phyloP scores from a whole-genome alignment of 2,329 filamentous ascomycete genomes.

The Phialophora verrucosa region DNA sequence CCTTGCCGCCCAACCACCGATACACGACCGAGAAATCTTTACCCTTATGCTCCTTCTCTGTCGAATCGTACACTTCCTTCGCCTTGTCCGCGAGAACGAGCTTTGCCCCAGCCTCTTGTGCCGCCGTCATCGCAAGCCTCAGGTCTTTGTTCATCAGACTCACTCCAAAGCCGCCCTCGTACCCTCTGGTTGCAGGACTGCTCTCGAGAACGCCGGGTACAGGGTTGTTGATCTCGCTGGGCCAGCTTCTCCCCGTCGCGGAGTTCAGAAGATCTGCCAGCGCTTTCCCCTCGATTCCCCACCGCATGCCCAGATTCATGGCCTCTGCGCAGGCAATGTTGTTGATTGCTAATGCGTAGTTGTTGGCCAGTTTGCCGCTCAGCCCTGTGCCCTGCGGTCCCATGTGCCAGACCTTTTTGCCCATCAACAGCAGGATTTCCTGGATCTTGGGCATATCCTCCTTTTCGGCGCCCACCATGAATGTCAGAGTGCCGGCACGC shows the following conservation, averaged over 20 bases:
- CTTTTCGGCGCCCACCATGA: constrained; percentile 82
- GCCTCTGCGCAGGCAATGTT: constrained; percentile 76
- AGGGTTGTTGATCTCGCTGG: constrained; percentile 93
- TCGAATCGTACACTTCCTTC: constrained; percentile 69
- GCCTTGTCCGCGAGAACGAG: constrained; percentile 70
- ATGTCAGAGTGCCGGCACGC: constrained; percentile 83
- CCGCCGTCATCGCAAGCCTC: constrained; percentile 73
- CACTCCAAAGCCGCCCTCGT: constrained; percentile 77
- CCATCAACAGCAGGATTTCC: constrained; percentile 78
- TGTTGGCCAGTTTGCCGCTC: constrained; percentile 93
- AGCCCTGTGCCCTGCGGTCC: constrained; percentile 84
- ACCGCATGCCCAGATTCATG: constrained; percentile 69
- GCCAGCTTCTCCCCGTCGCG: constrained; percentile 95
- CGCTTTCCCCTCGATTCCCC: constrained; percentile 67
- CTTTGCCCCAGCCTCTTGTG: constrained; percentile 68
- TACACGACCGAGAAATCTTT: constrained; percentile 85
- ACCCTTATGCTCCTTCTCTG: constrained; percentile 68
- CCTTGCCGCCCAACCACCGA: constrained; percentile 39
- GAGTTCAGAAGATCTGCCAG: constrained; percentile 89
- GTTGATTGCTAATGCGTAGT: constrained; percentile 92
- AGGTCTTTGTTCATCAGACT: constrained; percentile 82
- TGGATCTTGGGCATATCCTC: constrained; percentile 68
- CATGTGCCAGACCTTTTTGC: constrained; percentile 82
- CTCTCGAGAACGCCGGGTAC: constrained; percentile 81
- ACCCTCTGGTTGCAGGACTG: constrained; percentile 77